Percentiles rank a stretch among this genome's conserved stretches.
Conservation (phyloP, 1,139 yeast genomes). For the Debaryomyces robertsiae region DNA sequence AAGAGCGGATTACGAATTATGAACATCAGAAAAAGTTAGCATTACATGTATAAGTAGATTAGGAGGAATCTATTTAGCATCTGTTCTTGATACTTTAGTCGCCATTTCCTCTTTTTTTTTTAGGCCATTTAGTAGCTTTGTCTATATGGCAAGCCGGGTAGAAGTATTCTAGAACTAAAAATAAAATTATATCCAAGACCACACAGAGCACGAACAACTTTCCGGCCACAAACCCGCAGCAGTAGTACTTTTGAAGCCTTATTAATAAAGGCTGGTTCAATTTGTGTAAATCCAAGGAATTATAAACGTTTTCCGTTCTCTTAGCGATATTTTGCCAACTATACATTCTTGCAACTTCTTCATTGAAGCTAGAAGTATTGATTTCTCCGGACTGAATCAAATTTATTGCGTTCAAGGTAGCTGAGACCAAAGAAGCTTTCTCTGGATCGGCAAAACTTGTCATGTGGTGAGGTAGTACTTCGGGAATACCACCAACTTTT, state of each 20-base stretch:
- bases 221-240: slow-evolving; percentile 85
- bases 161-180: slow-evolving; percentile 62
- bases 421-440: slow-evolving; percentile 75
- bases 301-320: slow-evolving; percentile 83
- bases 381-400: slow-evolving; percentile 58
- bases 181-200: slow-evolving; percentile 74
- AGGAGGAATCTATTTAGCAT: slow-evolving; percentile 8
- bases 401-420: slow-evolving; percentile 66
- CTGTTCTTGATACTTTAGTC: not conserved
- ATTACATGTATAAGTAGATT: slow-evolving; percentile 6
- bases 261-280: slow-evolving; percentile 51
- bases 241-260: slow-evolving; percentile 61
- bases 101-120: slow-evolving; percentile 16
- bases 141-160: slow-evolving; percentile 75
- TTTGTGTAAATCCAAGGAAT: slow-evolving; percentile 48
- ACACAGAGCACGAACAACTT: slow-evolving; percentile 75
- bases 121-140: slow-evolving; percentile 77
- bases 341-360: slow-evolving; percentile 78
- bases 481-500: slow-evolving; percentile 97
- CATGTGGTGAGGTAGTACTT: slow-evolving; percentile 92
- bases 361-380: slow-evolving; percentile 77
- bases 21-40: slow-evolving; percentile 11
- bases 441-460: slow-evolving; percentile 86
- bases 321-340: slow-evolving; percentile 90
- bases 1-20: slow-evolving; percentile 19